Conservation (phyloP, 176 grass and related monocot genomes). For the Aechmea fasciata region DNA sequence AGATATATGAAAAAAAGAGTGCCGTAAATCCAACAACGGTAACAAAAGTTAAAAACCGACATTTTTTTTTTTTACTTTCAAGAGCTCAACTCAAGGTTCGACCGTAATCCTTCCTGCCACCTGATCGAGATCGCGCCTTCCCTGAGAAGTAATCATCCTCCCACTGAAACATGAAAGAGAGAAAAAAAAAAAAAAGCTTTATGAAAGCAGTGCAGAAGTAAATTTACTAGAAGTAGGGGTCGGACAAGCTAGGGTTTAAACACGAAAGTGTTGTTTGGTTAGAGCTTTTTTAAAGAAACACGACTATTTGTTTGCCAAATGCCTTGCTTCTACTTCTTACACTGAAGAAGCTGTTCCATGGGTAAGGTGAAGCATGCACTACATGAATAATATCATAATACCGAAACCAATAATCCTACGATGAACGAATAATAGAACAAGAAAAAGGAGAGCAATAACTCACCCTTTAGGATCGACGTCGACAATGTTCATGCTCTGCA, state of each 20-base stretch:
- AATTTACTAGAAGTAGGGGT: neutral
- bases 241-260: neutral
- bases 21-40: too few species aligned
- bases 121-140: conserved; percentile 68
- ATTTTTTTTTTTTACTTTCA: neutral
- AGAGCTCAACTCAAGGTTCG: conserved; percentile 12
- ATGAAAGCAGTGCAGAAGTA: neutral
- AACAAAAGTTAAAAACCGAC: too few species aligned
- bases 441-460: neutral
- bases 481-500: conserved; percentile 54
- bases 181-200: neutral
- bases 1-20: too few species aligned
- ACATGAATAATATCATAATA: neutral
- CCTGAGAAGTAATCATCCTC: conserved; percentile 65
- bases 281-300: too few species aligned
- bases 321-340: too few species aligned
- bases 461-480: conserved; percentile 66
- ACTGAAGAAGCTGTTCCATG: too few species aligned
- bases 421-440: neutral
- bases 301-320: too few species aligned
- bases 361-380: too few species aligned
- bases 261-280: too few species aligned
- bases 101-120: conserved; percentile 46
- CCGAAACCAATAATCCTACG: neutral
- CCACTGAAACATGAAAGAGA: conserved; percentile 29